Percentiles rank a stretch among this genome's conserved stretches.
Conservation (phyloP, 2,329 filamentous ascomycete species). For the Pseudonectria foliicola region DNA sequence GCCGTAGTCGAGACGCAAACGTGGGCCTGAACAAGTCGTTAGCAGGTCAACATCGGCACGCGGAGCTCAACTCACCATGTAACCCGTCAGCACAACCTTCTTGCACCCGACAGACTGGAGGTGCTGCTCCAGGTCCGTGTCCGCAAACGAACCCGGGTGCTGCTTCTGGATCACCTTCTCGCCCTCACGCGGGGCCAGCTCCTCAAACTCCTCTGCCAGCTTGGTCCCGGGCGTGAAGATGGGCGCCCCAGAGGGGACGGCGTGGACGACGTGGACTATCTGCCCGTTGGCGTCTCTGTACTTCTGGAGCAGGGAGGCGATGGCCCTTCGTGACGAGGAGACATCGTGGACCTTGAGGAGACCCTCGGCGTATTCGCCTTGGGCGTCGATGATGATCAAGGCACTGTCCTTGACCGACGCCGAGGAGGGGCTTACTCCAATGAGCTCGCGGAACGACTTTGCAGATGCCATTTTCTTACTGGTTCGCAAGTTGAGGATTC, state of each 20-base stretch:
- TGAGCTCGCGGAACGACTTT: conserved; percentile 36
- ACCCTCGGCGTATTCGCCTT: conserved; percentile 60
- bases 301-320: conserved; percentile 47
- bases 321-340: conserved; percentile 45
- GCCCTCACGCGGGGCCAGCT: conserved; percentile 43
- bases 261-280: conserved; percentile 56
- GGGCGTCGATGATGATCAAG: conserved; percentile 62
- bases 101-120: conserved; percentile 43
- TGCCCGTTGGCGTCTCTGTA: conserved; percentile 47
- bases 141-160: conserved; percentile 52
- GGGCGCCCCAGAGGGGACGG: conserved; percentile 52
- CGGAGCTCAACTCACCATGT: conserved; percentile 39
- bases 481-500: too few relatives aligned
- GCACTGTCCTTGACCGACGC: conserved; percentile 51
- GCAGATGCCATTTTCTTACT: conserved; percentile 6
- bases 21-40: conserved; percentile 44
- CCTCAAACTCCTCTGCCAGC: conserved; percentile 54
- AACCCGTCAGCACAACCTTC: conserved; percentile 56
- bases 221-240: conserved; percentile 58
- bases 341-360: conserved; percentile 50
- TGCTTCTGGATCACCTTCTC: conserved; percentile 55
- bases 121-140: conserved; percentile 47
- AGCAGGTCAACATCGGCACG: neutral
- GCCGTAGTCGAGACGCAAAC: conserved; percentile 59
- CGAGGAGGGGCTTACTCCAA: conserved; percentile 48